Evolutionary conservation across 179 eudicot species (phyloP).

Genomic region (Actinidia polygama): DNA sequence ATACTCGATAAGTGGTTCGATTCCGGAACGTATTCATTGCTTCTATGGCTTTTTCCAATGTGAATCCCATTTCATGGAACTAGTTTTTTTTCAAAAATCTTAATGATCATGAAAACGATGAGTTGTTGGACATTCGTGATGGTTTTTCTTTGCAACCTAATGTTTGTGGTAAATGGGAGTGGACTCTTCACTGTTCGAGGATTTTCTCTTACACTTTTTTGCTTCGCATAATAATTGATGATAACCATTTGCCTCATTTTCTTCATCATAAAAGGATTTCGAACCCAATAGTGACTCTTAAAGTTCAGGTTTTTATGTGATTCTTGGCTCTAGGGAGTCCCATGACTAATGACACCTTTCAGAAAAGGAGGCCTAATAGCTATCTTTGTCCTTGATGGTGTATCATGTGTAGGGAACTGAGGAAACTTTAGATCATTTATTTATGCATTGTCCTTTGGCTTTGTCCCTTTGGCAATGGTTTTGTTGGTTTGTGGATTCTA

Average conservation of each 20-base stretch:
- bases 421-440: conserved; percentile 2
- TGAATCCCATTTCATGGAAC: neutral
- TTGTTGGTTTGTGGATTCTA: neutral
- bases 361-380: neutral
- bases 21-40: neutral
- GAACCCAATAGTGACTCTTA: neutral
- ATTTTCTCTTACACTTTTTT: neutral
- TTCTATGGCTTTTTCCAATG: neutral
- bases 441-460: neutral
- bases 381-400: neutral
- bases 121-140: neutral
- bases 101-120: neutral
- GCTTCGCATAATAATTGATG: neutral
- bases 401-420: neutral
- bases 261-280: neutral
- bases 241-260: neutral
- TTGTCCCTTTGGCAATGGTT: neutral
- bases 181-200: neutral
- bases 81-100: neutral
- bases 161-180: neutral
- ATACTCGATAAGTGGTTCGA: too few species aligned
- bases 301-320: neutral
- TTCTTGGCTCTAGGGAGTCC: neutral
- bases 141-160: neutral
- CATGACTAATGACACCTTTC: neutral